phyloP scores from a whole-genome alignment of 495 filamentous ascomycete species.

The Talaromyces liani region DNA sequence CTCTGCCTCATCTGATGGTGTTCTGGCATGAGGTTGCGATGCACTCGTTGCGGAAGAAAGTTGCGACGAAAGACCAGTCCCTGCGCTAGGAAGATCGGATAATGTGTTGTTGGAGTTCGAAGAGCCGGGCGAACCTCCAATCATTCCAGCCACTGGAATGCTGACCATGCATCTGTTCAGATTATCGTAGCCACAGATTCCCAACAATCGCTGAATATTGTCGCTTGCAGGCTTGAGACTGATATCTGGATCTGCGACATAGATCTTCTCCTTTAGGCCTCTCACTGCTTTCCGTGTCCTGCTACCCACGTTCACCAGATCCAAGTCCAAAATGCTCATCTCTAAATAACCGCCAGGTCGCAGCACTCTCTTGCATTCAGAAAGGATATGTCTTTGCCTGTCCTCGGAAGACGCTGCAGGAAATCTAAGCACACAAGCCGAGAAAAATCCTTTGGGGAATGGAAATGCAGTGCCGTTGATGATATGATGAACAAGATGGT shows the following conservation, averaged over 20 bases:
- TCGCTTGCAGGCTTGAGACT: constrained; percentile 71
- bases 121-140: constrained; percentile 37
- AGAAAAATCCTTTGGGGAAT: constrained; percentile 81
- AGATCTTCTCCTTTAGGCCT: constrained; percentile 68
- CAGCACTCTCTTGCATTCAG: constrained; percentile 85
- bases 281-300: constrained; percentile 69
- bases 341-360: constrained; percentile 87
- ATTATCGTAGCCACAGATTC: constrained; percentile 72
- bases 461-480: constrained; percentile 67
- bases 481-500: constrained; percentile 72
- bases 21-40: constrained; percentile 21
- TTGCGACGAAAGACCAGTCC: constrained; percentile 21
- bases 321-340: constrained; percentile 74
- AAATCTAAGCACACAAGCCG: constrained; percentile 81
- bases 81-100: constrained; percentile 18
- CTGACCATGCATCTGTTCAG: constrained; percentile 83
- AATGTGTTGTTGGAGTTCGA: constrained; percentile 26
- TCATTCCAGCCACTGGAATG: constrained; percentile 74
- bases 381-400: constrained; percentile 71
- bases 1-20: constrained; percentile 39
- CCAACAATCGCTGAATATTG: constrained; percentile 66
- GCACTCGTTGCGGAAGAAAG: constrained; percentile 18
- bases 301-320: constrained; percentile 82
- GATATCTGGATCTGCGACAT: constrained; percentile 51
- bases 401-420: constrained; percentile 65